Conservation (phyloP, 352 stramenopile species). For the Globisporangium barbulae region DNA sequence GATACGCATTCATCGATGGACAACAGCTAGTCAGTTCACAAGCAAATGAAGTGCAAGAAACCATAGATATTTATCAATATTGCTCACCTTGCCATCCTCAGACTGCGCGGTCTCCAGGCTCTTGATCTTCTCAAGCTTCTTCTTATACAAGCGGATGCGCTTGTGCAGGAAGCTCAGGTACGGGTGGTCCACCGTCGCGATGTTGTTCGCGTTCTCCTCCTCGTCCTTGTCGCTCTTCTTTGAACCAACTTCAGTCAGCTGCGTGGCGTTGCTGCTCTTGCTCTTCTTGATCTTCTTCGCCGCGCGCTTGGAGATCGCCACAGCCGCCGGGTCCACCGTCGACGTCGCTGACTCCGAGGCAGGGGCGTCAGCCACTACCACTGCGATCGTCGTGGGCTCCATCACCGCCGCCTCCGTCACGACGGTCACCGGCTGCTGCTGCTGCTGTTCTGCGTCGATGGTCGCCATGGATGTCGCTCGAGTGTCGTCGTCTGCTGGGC, state of each 20-base stretch:
- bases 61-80: not conserved
- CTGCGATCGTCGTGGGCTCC: not conserved
- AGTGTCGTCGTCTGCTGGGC: not conserved
- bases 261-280: not conserved
- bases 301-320: slow-evolving; percentile 22
- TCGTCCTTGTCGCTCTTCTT: slow-evolving; percentile 30
- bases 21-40: slow-evolving; percentile 2
- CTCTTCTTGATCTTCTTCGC: slow-evolving; percentile 32
- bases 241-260: not conserved
- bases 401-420: not conserved
- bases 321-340: not conserved
- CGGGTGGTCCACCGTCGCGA: slow-evolving; percentile 59
- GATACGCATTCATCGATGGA: not conserved
- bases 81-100: slow-evolving; percentile 42
- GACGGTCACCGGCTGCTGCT: not conserved
- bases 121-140: slow-evolving; percentile 87
- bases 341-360: not conserved
- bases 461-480: slow-evolving; percentile 1
- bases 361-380: not conserved
- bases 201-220: slow-evolving; percentile 30
- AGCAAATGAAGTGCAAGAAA: not conserved
- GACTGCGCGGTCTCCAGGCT: slow-evolving; percentile 42
- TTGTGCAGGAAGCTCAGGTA: slow-evolving; percentile 85
- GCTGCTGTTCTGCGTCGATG: slow-evolving; percentile 7
- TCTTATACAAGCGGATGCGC: slow-evolving; percentile 74